Conservation (phyloP, 441 rosid species). For the Jatropha podagrica region DNA sequence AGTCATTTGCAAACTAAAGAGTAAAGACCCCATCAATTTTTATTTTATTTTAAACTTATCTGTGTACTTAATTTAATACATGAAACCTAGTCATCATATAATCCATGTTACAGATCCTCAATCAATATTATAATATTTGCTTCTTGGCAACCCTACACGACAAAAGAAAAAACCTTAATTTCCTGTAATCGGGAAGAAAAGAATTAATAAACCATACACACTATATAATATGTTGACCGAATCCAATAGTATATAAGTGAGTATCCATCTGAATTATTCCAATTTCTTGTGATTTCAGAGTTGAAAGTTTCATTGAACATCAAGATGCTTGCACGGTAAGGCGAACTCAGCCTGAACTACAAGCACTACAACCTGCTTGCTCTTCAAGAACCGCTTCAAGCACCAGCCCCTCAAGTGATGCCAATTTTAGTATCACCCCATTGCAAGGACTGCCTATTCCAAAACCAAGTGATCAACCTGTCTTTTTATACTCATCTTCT, state of each 20-base stretch:
- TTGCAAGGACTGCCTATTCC: conserved; percentile 40
- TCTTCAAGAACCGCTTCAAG: conserved; percentile 87
- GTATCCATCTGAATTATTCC: conserved; percentile 11
- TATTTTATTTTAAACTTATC: not conserved
- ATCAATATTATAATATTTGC: conserved; percentile 36
- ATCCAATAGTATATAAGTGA: too few relatives aligned
- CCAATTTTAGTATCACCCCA: conserved; percentile 50
- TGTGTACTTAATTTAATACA: conserved; percentile 9
- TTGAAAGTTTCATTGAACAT: conserved; percentile 98
- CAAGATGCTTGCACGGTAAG: conserved; percentile 78
- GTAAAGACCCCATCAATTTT: conserved; percentile 24
- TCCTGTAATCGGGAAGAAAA: too few relatives aligned
- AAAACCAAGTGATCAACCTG: conserved; percentile 32
- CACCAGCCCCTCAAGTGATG: conserved; percentile 76
- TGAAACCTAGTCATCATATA: conserved; percentile 22
- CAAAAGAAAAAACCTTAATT: conserved; percentile 15
- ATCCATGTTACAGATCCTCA: conserved; percentile 29
- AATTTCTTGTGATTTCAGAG: conserved; percentile 43
- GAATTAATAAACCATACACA: too few relatives aligned
- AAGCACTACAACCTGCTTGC: conserved; percentile 48
- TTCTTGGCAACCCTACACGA: conserved; percentile 40
- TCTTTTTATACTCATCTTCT: conserved; percentile 32
- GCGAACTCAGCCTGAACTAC: conserved; percentile 47
- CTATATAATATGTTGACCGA: too few relatives aligned
- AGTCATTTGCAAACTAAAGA: conserved; percentile 1